Evolutionary conservation across 2,329 filamentous ascomycete genomes (phyloP), one percentile per base, ranked within the genome.

Genomic region (Penicillium sclerotigenum): DNA sequence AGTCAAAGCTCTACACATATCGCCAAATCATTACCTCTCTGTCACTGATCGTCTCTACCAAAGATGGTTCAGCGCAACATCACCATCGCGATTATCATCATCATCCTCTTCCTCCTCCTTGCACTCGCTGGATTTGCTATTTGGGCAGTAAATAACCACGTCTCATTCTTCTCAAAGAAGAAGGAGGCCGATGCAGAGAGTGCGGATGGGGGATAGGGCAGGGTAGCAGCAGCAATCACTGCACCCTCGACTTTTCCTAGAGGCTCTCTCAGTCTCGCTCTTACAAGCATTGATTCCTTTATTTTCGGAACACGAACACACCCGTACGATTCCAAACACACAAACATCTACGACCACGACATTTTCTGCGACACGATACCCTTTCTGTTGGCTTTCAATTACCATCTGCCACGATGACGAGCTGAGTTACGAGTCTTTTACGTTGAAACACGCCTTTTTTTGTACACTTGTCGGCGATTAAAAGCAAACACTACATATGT

Each of bases 71-170:
- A 79, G 59, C 68, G 71, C 56, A 80, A 80, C 67, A 71, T 78
- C 63, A 70, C 76, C 62, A 77, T 80, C 59, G 78, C 78, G 14
- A 73, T 80, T 55, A 80, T 80, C 64, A 73, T 80, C 60, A 79
- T 80, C 61, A 59, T 78, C 42, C 70, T 80, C 52, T 80, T 80
- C 64, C 57, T 80, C 48, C 57, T 80, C 45, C 73, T 80, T 37
- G 75, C 74, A 20, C 56, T 76, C 26, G 72, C 74, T 38, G 76
- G 73, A 5, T 77, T 71, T 49, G 64, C 64, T 10, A 73, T 74
- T 59, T 75, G 66, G 51, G 67, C 70, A 6, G 64, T 70, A 49
- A 65, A 72, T 49, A 67, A 73, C 56, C 68, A 68, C 29, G 61
- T 71, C 26, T 60, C 63, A 0, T 64, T 73, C 57, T 74, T 73